phyloP scores from a whole-genome alignment of 805 yeast genomes.

The Hanseniaspora vineae region DNA sequence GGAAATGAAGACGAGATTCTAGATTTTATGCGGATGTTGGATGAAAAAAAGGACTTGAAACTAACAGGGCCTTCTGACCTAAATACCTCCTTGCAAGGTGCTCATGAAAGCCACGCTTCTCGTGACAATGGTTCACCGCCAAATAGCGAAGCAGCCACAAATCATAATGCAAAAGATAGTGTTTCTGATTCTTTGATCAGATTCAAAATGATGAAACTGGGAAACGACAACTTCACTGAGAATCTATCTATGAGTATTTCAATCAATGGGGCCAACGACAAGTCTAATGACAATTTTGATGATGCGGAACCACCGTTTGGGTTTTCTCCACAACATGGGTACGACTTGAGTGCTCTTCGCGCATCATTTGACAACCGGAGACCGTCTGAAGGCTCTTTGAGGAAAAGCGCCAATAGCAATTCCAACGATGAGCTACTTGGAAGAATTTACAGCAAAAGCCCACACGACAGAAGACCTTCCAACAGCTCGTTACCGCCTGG shows the following conservation, averaged over 20 bases:
- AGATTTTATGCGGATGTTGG: constrained; percentile 61
- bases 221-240: constrained; percentile 43
- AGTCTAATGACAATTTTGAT: neutral
- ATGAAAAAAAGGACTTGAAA: constrained; percentile 45
- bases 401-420: neutral
- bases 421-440: neutral
- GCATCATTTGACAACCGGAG: neutral
- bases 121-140: too few species aligned
- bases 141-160: constrained; percentile 2
- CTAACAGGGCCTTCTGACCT: constrained; percentile 6
- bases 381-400: constrained; percentile 2
- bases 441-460: neutral
- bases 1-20: constrained; percentile 38
- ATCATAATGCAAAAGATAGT: constrained; percentile 8
- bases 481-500: constrained; percentile 22
- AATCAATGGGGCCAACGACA: constrained; percentile 7
- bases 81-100: neutral
- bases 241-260: constrained; percentile 40
- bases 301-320: constrained; percentile 2
- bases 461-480: neutral
- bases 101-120: neutral
- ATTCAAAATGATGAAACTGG: constrained; percentile 39
- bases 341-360: neutral
- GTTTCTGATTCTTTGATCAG: constrained; percentile 35
- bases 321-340: constrained; percentile 3